phyloP scores from a whole-genome alignment of 495 filamentous ascomycete genomes.

The Aspergillus nidulans region DNA sequence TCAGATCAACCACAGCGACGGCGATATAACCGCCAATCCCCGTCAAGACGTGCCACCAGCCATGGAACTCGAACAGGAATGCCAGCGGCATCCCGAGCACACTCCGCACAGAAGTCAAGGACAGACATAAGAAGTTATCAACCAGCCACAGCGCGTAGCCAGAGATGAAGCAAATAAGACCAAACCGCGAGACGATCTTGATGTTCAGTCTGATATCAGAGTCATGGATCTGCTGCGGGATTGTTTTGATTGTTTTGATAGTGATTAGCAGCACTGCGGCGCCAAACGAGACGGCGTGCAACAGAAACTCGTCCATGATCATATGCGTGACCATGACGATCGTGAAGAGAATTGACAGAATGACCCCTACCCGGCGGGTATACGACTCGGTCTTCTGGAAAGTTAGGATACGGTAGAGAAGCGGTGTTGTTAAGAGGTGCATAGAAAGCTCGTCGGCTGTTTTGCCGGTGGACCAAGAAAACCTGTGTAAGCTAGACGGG shows the following conservation, averaged over 20 bases:
- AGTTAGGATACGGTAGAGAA: constrained; percentile 27
- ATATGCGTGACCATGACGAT: constrained; percentile 31
- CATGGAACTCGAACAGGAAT: constrained; percentile 30
- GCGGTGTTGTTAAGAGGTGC: constrained; percentile 32
- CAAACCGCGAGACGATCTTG: constrained; percentile 18
- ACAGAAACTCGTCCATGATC: constrained; percentile 29
- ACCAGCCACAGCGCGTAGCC: constrained; percentile 30
- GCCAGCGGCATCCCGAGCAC: constrained; percentile 25
- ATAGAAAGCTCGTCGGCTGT: constrained; percentile 33
- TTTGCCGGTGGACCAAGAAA: not conserved
- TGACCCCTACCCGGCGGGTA: constrained; percentile 14
- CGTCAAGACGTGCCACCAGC: constrained; percentile 36
- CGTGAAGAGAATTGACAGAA: constrained; percentile 19
- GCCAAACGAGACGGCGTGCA: constrained; percentile 25
- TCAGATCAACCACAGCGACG: constrained; percentile 26
- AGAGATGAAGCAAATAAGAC: constrained; percentile 25
- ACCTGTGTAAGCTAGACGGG: not conserved
- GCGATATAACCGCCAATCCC: constrained; percentile 30
- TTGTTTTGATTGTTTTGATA: constrained; percentile 19
- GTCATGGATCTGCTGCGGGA: constrained; percentile 17
- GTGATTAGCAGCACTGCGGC: constrained; percentile 23
- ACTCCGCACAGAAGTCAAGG: constrained; percentile 13
- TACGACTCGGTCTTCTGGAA: constrained; percentile 19
- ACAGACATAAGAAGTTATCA: constrained; percentile 22
- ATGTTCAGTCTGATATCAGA: constrained; percentile 13